These are phyloP conservation scores for Diospyros kaki DNA, from an alignment of 148 eudicot genomes.

Conservation along the genomic window DNA sequence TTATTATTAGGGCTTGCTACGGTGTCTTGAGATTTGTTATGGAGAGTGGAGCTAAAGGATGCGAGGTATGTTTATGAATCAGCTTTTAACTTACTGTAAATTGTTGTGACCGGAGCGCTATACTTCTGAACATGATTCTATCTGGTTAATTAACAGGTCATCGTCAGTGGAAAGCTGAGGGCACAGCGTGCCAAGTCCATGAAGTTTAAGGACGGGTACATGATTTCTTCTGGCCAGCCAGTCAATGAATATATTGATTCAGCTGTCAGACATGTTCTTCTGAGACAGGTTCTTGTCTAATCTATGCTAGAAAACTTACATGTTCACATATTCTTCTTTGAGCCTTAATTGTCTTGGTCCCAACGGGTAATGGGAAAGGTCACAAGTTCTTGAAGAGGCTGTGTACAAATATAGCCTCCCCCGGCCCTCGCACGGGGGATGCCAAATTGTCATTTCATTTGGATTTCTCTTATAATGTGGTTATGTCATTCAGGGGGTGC, in stretches of 20 bases:
- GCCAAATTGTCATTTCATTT: background rate
- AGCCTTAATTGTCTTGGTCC: background rate
- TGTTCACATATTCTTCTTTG: too few relatives aligned
- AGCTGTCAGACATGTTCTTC: constrained; percentile 71
- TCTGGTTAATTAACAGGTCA: constrained; percentile 43
- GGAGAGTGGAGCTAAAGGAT: constrained; percentile 81
- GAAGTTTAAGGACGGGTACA: constrained; percentile 92
- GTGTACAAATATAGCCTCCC: too few relatives aligned
- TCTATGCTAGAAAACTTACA: background rate
- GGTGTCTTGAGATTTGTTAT: constrained; percentile 66
- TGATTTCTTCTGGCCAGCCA: constrained; percentile 91
- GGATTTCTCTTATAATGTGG: background rate
- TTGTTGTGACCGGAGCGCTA: background rate
- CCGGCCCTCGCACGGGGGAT: too few relatives aligned
- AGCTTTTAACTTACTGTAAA: background rate
- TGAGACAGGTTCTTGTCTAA: constrained; percentile 56
- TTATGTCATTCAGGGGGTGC: constrained; percentile 45
- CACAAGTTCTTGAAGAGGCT: too few relatives aligned
- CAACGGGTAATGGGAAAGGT: background rate
- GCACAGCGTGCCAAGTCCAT: constrained; percentile 83
- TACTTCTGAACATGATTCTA: background rate
- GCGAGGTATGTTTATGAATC: constrained; percentile 38
- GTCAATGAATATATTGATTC: constrained; percentile 82
- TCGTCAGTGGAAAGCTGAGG: constrained; percentile 81
- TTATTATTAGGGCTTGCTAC: constrained; percentile 57